Conservation (phyloP, 306 rosid species). For the Argentina anserina region DNA sequence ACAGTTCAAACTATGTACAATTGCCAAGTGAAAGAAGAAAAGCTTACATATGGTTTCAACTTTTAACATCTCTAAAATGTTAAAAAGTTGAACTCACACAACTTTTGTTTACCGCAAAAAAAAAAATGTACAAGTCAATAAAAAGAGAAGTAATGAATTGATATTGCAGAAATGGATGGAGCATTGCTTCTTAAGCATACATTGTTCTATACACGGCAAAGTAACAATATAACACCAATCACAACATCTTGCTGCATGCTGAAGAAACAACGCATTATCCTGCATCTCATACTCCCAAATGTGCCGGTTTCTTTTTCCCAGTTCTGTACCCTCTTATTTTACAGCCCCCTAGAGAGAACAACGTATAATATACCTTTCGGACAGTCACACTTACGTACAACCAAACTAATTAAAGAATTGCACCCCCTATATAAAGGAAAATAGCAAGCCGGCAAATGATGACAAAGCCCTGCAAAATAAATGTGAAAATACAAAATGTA, state of each 20-base stretch:
- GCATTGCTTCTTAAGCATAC: slow-evolving; percentile 23
- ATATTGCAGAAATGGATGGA: neutral
- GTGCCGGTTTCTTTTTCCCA: slow-evolving; percentile 27
- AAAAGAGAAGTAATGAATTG: neutral
- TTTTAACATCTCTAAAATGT: neutral
- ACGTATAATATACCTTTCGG: slow-evolving; percentile 56
- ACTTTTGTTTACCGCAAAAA: too few species aligned
- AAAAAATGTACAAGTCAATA: too few species aligned
- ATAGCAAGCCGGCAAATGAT: slow-evolving; percentile 24
- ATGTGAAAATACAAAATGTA: neutral
- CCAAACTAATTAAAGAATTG: slow-evolving; percentile 86
- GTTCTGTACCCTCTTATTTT: slow-evolving; percentile 42
- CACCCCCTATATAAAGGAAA: slow-evolving; percentile 45
- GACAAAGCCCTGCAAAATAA: slow-evolving; percentile 51
- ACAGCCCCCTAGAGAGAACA: slow-evolving; percentile 52
- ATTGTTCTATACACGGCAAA: slow-evolving; percentile 24
- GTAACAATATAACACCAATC: slow-evolving; percentile 17
- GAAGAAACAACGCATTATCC: slow-evolving; percentile 39
- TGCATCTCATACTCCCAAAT: slow-evolving; percentile 36
- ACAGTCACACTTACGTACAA: slow-evolving; percentile 53
- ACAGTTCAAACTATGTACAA: neutral
- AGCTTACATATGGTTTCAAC: neutral
- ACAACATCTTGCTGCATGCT: slow-evolving; percentile 41
- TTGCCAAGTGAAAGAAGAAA: neutral
- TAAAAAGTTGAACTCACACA: too few species aligned